Evolutionary conservation across 768 basidiomycete genomes (phyloP).

Genomic region (Mycena pura): DNA sequence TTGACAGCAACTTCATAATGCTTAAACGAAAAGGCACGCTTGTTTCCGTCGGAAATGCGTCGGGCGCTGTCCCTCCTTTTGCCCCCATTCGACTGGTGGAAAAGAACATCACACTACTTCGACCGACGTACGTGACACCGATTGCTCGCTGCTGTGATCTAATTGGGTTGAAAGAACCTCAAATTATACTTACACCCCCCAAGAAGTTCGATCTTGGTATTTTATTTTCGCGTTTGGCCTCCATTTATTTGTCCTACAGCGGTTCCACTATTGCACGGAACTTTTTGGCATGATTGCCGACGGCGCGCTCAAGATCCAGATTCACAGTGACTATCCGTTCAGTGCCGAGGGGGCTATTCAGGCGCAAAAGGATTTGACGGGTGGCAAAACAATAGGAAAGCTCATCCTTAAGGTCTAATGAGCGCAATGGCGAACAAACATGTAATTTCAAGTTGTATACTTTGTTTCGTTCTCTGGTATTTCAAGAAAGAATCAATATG

Average conservation of each 20-base stretch:
- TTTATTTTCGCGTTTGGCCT: no score
- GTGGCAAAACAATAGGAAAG: constrained; percentile 86
- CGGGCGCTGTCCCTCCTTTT: constrained; percentile 82
- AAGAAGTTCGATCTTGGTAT: no score
- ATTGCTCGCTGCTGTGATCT: background rate
- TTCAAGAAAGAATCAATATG: no score
- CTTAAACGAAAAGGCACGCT: constrained; percentile 88
- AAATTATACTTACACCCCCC: constrained; percentile 77
- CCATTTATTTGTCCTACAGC: no score
- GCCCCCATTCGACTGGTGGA: constrained; percentile 72
- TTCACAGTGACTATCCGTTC: constrained; percentile 81
- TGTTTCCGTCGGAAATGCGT: constrained; percentile 91
- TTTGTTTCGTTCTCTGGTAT: no score
- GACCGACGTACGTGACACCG: constrained; percentile 67
- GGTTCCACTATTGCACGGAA: constrained; percentile 67
- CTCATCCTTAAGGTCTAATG: constrained; percentile 61
- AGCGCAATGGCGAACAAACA: no score
- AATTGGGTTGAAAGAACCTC: constrained; percentile 59
- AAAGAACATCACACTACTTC: constrained; percentile 82
- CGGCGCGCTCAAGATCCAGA: constrained; percentile 67
- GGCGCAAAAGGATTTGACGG: constrained; percentile 79
- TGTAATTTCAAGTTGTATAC: no score
- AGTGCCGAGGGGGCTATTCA: constrained; percentile 77
- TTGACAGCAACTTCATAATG: constrained; percentile 82
- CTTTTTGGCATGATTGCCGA: constrained; percentile 68